Evolutionary conservation across 2,329 filamentous ascomycete genomes (phyloP), one percentile per base, ranked within the genome.

Genomic region (Periconia sp.): DNA sequence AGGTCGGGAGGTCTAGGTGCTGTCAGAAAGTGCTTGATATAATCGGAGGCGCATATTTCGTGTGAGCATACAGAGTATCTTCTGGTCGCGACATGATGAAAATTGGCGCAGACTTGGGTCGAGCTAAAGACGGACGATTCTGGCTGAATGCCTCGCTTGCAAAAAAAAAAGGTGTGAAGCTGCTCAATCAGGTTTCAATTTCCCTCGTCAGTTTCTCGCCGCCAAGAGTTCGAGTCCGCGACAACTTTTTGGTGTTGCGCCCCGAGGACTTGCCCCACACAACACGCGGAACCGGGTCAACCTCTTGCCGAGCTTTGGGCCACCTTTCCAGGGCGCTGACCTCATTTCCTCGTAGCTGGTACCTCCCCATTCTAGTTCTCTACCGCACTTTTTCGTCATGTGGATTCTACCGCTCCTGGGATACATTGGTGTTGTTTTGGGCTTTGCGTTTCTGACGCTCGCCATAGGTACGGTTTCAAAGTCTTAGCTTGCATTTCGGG

Each of bases 341-440:
- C 38, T 42, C 43, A 42, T 46, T 15, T 12, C 10, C 6, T n/a
- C 6, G 29, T 31, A 17, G 15, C 11, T 5, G 5, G 16, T 5
- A 29, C 15, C 8, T 16, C 5, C 29, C 6, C 29, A n/a, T 4
- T 17, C 15, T 16, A 10, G 16, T 17, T 5, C 13, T 17, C 13
- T 16, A 15, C 19, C 15, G 26, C 6, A 8, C 29, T 29, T 18
- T n/a, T 35, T 44, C 32, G 82, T 52, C 54, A 96, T 97, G 94
- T 97, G 92, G 90, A 90, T 99, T 76, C 77, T 99, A 65, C 92
- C 92, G 61, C 76, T 97, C 30, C 78, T 99, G 62, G 94, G 94
- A 63, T 96, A 96, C 66, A 72, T 91, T 23, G 94, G 94, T 64
- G 84, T 95, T 57, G 74, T 91, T 52, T 76, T 96, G 48, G 92